Conservation (phyloP, 1,284 basidiomycete genomes). For the Rhodotorula mucilaginosa region DNA sequence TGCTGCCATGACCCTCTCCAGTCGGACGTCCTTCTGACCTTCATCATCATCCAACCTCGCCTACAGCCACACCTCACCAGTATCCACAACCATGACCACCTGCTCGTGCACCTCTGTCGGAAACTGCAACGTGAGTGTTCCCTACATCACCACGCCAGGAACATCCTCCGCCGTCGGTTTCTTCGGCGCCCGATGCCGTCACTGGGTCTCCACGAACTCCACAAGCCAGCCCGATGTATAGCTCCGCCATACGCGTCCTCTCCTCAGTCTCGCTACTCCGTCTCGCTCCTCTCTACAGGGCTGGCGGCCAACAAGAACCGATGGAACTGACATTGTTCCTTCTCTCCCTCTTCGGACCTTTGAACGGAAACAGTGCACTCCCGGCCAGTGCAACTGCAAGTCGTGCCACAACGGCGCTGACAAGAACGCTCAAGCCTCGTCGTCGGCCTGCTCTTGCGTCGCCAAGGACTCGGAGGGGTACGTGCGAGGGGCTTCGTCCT, state of each 20-base stretch:
- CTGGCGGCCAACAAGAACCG: no score
- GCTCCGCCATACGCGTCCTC: no score
- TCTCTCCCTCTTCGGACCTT: no score
- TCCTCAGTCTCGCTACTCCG: no score
- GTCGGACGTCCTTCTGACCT: no score
- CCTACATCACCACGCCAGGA: not conserved
- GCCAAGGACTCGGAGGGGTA: slow-evolving; percentile 16
- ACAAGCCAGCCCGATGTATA: not conserved
- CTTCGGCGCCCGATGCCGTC: no score
- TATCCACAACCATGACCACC: slow-evolving; percentile 1
- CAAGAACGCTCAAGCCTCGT: slow-evolving; percentile 16
- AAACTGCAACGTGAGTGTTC: slow-evolving; percentile 19
- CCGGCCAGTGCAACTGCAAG: slow-evolving; percentile 18
- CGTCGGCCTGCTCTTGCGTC: slow-evolving; percentile 10
- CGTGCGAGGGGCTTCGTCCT: not conserved
- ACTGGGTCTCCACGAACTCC: not conserved
- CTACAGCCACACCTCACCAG: not conserved
- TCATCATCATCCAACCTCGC: not conserved
- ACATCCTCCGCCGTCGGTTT: not conserved
- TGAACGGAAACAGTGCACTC: slow-evolving; percentile 9
- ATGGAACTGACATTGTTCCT: no score
- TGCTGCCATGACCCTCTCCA: no score
- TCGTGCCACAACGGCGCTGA: slow-evolving; percentile 21
- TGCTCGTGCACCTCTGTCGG: slow-evolving; percentile 24
- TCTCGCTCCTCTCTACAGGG: no score